Percentiles rank a stretch among this genome's conserved stretches.
Evolutionary conservation across 2,329 filamentous ascomycete genomes (phyloP).

Genomic region (Penicillium sp.): DNA sequence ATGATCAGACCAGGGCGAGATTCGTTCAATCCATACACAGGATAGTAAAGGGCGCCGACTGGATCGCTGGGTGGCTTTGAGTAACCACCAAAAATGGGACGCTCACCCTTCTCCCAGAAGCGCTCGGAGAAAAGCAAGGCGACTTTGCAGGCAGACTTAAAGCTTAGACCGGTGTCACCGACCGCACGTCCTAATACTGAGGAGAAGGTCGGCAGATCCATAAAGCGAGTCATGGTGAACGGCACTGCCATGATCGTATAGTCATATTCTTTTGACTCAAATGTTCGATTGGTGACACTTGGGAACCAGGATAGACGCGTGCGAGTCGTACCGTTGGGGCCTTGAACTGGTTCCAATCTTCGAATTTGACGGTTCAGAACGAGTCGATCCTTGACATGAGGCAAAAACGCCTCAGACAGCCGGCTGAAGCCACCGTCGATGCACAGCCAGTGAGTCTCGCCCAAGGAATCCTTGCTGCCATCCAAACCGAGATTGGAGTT

Average conservation of each 20-base stretch:
- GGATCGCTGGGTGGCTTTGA: constrained; percentile 28
- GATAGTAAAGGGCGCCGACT: constrained; percentile 37
- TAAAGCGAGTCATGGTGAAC: constrained; percentile 43
- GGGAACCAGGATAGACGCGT: constrained; percentile 31
- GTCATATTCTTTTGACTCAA: constrained; percentile 39
- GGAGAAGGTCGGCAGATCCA: constrained; percentile 43
- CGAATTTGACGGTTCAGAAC: constrained; percentile 29
- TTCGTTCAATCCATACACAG: constrained; percentile 36
- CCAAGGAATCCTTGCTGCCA: constrained; percentile 28
- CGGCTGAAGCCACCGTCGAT: constrained; percentile 42
- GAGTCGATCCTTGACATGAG: constrained; percentile 33
- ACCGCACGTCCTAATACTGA: constrained; percentile 28
- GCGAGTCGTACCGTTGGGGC: constrained; percentile 10
- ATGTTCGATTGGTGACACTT: constrained; percentile 25
- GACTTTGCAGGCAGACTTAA: constrained; percentile 39
- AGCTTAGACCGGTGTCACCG: constrained; percentile 32
- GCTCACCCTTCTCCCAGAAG: constrained; percentile 38
- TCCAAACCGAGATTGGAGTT: constrained; percentile 40
- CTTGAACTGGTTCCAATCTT: constrained; percentile 23
- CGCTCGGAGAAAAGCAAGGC: constrained; percentile 36
- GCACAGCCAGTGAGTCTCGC: constrained; percentile 32
- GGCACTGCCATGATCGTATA: constrained; percentile 45
- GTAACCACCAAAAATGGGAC: constrained; percentile 37
- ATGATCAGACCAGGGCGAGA: constrained; percentile 38
- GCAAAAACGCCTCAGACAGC: constrained; percentile 41